Base-by-base conservation (phyloP, 257 asterid species). In the Nicotiana otophora region DNA sequence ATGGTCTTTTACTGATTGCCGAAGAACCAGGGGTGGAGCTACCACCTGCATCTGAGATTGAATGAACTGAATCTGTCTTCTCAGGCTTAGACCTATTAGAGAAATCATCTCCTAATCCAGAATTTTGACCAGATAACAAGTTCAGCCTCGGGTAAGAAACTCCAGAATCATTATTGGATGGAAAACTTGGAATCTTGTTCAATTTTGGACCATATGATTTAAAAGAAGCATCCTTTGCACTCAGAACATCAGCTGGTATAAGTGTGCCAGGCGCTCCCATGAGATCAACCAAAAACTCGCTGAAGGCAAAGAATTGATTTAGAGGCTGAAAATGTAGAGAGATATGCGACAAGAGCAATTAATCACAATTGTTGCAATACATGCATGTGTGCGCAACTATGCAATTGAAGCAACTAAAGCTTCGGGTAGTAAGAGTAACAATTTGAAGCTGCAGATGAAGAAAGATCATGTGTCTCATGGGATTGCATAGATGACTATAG, bases 231-330 rank as follows among this genome's bases (percentile, higher is more conserved):
- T 94, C 98, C 87, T 90, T 92, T 36, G 93, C 89, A 87, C 93
- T 87, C 83, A 90, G 82, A 87, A 89, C 89, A 87, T 96, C 98
- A 42, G 96, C 96, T 48, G 99, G 99, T 83, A 96, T 90, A 82
- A 94, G 93, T n/a, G 97, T 89, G 81, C 99, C 99, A 46, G 99
- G 99, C 77, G 95, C 98, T 86, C 98, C 99, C 99, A 96, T 96
- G 86, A 96, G 99, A 89, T 96, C 99, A 88, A 96, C 98, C 90
- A 96, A 89, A 87, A 89, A 96, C 90, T 96, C 99, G 28, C 99
- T 96, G 94, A 86, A 88, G 64, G 84, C 88, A 87, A 85, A 82
- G 74, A 87, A 89, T 80, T 83, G 55, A 88, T 67, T 80, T 83
- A 88, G 86, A 88, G 48, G 72, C 85, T 79, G 83, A 83, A 42